Base-by-base conservation (phyloP, 139 green algal genomes). In the Chlamydomonas asymmetrica region DNA sequence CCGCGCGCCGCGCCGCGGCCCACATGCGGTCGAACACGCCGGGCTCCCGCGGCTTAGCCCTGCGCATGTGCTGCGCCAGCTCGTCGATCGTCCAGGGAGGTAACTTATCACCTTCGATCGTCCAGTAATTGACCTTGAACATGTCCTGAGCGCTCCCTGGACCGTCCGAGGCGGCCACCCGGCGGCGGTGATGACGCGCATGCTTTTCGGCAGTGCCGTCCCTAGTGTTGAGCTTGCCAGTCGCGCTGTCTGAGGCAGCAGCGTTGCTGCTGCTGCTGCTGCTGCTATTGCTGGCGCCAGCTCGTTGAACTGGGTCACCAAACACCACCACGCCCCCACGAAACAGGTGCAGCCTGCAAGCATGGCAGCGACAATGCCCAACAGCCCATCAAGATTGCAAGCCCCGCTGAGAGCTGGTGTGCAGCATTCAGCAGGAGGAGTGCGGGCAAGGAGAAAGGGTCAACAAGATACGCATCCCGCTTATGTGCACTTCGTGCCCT, bases 41-140 rank as follows among this genome's bases (percentile, higher is more conserved):
- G 32, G 54, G 54, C 39, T 66, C 68, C 5, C 25, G 13, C 16
- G 70, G 70, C 25, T 32, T 10, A 1, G 7, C 35, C 54, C 27
- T 34, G 56, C 52, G 38, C 22, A 23, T 49, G 22, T 74, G 63
- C 0, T 39, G 20, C 27, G 60, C 52, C 40, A 94, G 75, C 48
- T 87, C 63, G 10, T 41, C 20, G 48, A 94, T 45, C 25, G 71
- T 86, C 89, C 89, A 94, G 20, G 88, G 81, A 1, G 68, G 61
- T 1, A 87, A 74, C 13, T 82, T 78, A 4, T 73, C 49, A 0
- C 89, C 71, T 40, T 91, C 80, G 63, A 92, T 82, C 7, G 66
- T 82, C 84, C 84, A 95, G 20, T 94, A 74, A 52, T 94, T 95
- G 13, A 94, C 90, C 10, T 89, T 73, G 39, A 68, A 57, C 34